phyloP scores from a whole-genome alignment of 345 rosid species.

The Cardamine occulta region DNA sequence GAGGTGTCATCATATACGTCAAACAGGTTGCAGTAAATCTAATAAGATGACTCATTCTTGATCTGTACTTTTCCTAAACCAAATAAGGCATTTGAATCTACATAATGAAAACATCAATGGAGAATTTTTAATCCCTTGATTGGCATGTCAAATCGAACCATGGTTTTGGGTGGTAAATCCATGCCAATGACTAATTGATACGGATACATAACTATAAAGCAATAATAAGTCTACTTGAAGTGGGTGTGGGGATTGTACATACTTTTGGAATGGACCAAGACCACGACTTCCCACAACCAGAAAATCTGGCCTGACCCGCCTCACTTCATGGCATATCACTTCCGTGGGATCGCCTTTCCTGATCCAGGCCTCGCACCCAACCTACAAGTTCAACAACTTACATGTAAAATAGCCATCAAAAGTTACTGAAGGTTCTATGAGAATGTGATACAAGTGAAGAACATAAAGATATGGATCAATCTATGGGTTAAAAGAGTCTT shows the following conservation, averaged over 20 bases:
- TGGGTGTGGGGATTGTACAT: conserved; percentile 23
- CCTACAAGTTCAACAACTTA: conserved; percentile 48
- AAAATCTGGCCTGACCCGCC: conserved; percentile 75
- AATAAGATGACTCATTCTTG: not conserved
- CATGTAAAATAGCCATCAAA: not conserved
- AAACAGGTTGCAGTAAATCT: not conserved
- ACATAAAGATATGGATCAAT: not conserved
- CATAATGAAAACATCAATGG: not conserved
- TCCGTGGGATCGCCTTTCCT: conserved; percentile 88
- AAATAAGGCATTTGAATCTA: not conserved
- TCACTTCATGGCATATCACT: conserved; percentile 88
- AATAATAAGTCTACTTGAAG: not conserved
- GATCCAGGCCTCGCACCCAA: conserved; percentile 89
- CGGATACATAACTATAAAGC: not conserved
- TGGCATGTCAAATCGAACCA: not conserved
- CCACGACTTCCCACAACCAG: conserved; percentile 93
- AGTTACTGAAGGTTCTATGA: not conserved
- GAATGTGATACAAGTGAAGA: not conserved
- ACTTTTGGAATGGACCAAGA: conserved; percentile 96
- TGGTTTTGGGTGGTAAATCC: not conserved
- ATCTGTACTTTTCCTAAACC: not conserved
- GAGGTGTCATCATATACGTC: conserved; percentile 3
- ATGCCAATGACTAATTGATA: not conserved
- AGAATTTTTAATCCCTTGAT: not conserved
- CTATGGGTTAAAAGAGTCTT: not conserved